phyloP scores from a whole-genome alignment of 331 rosid genomes.

The Phaseolus coccineus region DNA sequence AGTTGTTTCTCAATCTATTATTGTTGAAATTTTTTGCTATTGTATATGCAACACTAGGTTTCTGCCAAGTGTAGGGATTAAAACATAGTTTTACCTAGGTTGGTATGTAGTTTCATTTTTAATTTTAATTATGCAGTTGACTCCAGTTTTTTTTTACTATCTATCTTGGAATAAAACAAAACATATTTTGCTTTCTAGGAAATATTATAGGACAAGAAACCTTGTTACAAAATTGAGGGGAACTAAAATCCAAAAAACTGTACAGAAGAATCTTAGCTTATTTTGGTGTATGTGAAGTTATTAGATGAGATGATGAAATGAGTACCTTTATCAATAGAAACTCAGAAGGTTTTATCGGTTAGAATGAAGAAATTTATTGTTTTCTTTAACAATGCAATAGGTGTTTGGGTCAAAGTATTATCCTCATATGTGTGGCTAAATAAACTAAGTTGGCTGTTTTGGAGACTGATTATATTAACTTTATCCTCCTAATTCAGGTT shows the following conservation, averaged over 20 bases:
- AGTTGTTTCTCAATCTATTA: constrained; percentile 25
- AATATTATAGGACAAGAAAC: constrained; percentile 2
- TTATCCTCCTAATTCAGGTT: constrained; percentile 58
- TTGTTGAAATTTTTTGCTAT: not conserved
- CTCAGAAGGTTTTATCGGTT: not conserved
- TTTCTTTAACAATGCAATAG: constrained; percentile 11
- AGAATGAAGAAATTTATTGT: not conserved
- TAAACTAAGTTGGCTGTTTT: constrained; percentile 6
- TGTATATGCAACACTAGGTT: not conserved
- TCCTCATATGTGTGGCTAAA: not conserved
- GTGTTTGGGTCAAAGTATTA: constrained; percentile 4
- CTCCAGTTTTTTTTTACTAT: constrained; percentile 4
- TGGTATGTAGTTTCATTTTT: constrained; percentile 5
- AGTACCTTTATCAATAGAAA: not conserved
- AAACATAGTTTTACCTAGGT: constrained; percentile 1
- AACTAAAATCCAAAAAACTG: not conserved
- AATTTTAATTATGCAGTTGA: not conserved
- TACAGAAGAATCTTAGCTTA: constrained; percentile 5
- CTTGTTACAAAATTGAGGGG: not conserved
- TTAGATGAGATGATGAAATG: not conserved
- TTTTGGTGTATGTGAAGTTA: not conserved
- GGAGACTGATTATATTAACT: constrained; percentile 22
- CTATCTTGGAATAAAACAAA: constrained; percentile 15
- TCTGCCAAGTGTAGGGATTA: constrained; percentile 6
- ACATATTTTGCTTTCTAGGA: not conserved